Percentiles rank a stretch among this genome's conserved stretches.
Conservation (phyloP, 2,329 filamentous ascomycete genomes). For the Phialocephala subalpina region DNA sequence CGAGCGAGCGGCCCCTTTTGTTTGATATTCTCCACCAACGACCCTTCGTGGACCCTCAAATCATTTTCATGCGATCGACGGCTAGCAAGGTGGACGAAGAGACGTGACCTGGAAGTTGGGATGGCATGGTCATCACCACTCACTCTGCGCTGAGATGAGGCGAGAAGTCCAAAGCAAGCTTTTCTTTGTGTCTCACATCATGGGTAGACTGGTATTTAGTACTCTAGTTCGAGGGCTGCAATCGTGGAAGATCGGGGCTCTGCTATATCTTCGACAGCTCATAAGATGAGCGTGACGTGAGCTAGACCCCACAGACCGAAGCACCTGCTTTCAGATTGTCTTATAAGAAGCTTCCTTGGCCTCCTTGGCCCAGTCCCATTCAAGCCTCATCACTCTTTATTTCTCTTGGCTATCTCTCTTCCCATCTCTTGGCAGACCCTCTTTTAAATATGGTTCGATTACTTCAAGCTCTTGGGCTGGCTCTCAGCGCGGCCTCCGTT, state of each 20-base stretch:
- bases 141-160: not conserved
- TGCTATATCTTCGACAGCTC: conserved; percentile 8
- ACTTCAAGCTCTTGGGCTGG: conserved; percentile 34
- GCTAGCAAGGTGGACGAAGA: not conserved
- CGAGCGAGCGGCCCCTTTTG: not conserved
- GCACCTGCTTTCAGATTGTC: not conserved
- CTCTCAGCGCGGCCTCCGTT: conserved; percentile 29
- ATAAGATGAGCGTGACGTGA: conserved; percentile 8
- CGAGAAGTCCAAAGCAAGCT: not conserved
- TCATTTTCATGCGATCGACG: conserved; percentile 3
- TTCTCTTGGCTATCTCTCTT: conserved; percentile 12
- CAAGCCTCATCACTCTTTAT: conserved; percentile 20
- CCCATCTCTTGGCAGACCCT: conserved; percentile 9
- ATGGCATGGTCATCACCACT: not conserved
- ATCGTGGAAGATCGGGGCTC: conserved; percentile 1
- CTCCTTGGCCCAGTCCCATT: conserved; percentile 17
- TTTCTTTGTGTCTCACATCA: not conserved
- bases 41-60: conserved; percentile 9
- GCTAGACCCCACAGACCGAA: not conserved
- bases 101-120: not conserved
- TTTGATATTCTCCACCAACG: conserved; percentile 15
- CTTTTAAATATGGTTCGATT: conserved; percentile 35
- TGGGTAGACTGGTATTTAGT: not conserved
- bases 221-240: not conserved
- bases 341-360: conserved; percentile 18